Evolutionary conservation across 805 yeast species (phyloP), one percentile per base, ranked within the genome.

Genomic region (Spathaspora arborariae): DNA sequence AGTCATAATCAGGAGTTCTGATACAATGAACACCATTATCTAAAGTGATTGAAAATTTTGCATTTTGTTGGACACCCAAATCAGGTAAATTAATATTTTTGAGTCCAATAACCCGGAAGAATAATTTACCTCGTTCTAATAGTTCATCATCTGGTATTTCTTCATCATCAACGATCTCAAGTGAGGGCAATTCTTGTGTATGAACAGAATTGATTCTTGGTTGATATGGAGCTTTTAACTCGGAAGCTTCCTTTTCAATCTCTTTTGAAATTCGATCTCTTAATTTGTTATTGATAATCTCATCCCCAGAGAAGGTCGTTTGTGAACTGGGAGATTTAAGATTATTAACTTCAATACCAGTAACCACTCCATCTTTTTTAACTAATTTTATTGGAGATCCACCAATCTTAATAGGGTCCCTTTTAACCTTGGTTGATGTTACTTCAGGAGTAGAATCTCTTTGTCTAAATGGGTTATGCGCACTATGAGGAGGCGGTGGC

Each of bases 1-100:
- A 53, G 20, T 57, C 55, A 55, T 76, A 74, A 62, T 76, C 72
- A 7, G 82, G 78, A 0, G 96, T 88, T 33, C 82, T 78, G 41
- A 88, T 77, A 48, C 88, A 78, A 59, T 90, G 95, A 34, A 81
- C 80, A 5, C 96, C 96, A 60, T 90, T 90, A 60, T 90, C 97
- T 45, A 84, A 65, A 4, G 80, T 76, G 16, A 82, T 53, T 44
- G 76, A 72, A 58, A 80, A 75, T 46, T 72, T 68, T 1, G 80
- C 82, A 16, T 75, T 64, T 20, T 38, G 26, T 42, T 75, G 76
- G 6, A 62, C 60, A 18, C 54, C 56, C 24, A 79, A 52, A 18
- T 76, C 80, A 1, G 82, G 78, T 35, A 83, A 58, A n/a, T 62
- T 60, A 20, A 82, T 54, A 24, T 70, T 72, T 45, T 67, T 66